Conservation (phyloP, 768 basidiomycete genomes). For the Rhodotorula diobovata region DNA sequence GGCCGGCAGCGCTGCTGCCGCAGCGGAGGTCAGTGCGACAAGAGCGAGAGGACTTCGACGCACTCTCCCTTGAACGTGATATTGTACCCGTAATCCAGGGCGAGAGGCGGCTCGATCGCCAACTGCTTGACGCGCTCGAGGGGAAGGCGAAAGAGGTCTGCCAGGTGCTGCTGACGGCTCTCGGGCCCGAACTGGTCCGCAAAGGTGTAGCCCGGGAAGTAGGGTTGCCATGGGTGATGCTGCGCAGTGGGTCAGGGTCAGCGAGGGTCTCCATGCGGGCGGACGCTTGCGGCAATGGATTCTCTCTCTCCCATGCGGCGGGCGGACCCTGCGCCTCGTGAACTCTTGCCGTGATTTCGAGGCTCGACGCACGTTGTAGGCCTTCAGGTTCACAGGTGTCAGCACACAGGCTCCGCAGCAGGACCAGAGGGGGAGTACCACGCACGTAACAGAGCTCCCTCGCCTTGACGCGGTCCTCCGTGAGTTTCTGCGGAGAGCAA, state of each 20-base stretch:
- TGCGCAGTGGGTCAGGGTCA: neutral
- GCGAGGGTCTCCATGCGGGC: too few relatives aligned
- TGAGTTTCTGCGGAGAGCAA: neutral
- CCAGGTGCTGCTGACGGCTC: slow-evolving; percentile 30
- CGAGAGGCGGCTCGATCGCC: slow-evolving; percentile 30
- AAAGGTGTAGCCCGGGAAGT: neutral
- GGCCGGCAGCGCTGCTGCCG: too few relatives aligned
- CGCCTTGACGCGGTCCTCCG: neutral
- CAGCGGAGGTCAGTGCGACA: too few relatives aligned
- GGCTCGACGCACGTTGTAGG: too few relatives aligned
- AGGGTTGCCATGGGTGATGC: neutral
- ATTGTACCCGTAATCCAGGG: slow-evolving; percentile 33
- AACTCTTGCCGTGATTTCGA: too few relatives aligned
- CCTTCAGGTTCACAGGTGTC: too few relatives aligned
- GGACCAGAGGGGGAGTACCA: too few relatives aligned
- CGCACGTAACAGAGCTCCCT: slow-evolving; percentile 3
- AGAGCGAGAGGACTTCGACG: neutral
- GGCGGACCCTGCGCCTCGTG: too few relatives aligned
- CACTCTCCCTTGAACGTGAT: slow-evolving; percentile 33
- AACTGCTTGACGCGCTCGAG: slow-evolving; percentile 8
- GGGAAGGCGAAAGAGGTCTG: slow-evolving; percentile 26
- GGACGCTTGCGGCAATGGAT: too few relatives aligned
- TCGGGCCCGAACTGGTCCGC: slow-evolving; percentile 22
- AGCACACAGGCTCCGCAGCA: too few relatives aligned
- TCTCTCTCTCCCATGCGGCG: too few relatives aligned